Conservation (phyloP, 1,284 basidiomycete genomes). For the Ceratobasidium sp. region DNA sequence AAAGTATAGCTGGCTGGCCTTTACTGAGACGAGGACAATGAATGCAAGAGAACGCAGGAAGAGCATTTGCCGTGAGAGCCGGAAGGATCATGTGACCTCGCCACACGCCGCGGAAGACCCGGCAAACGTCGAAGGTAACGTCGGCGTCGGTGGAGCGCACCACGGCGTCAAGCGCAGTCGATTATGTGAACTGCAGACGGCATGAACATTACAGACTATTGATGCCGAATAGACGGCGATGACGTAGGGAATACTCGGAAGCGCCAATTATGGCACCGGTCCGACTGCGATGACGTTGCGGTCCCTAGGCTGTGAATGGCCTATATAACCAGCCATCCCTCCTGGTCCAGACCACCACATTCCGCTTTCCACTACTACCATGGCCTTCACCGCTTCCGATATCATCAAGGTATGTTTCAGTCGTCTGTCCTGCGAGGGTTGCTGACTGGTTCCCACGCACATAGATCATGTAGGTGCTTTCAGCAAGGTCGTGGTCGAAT, state of each 20-base stretch:
- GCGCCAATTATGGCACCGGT: conserved; percentile 9
- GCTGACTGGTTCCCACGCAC: conserved; percentile 33
- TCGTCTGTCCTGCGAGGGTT: neutral
- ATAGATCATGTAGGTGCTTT: conserved; percentile 58
- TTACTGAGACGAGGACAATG: conserved; percentile 20
- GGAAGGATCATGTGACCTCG: conserved; percentile 22
- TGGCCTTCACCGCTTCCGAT: conserved; percentile 79
- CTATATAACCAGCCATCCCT: conserved; percentile 34
- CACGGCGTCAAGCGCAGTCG: no score
- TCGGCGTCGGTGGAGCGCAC: conserved; percentile 13
- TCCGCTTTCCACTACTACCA: conserved; percentile 55
- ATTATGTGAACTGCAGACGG: neutral
- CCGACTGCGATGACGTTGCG: conserved; percentile 37
- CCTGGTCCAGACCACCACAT: conserved; percentile 47
- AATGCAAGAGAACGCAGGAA: conserved; percentile 11
- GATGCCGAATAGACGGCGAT: neutral
- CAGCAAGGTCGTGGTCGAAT: neutral
- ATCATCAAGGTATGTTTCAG: conserved; percentile 72
- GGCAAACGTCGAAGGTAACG: conserved; percentile 6
- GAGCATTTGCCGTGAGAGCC: conserved; percentile 29
- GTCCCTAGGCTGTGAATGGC: conserved; percentile 7
- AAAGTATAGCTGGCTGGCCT: conserved; percentile 11
- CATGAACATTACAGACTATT: neutral
- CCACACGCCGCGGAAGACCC: neutral
- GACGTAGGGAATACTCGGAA: conserved; percentile 53